Conservation (phyloP, 208 protist species). For the Tritrichomonas musculus region DNA sequence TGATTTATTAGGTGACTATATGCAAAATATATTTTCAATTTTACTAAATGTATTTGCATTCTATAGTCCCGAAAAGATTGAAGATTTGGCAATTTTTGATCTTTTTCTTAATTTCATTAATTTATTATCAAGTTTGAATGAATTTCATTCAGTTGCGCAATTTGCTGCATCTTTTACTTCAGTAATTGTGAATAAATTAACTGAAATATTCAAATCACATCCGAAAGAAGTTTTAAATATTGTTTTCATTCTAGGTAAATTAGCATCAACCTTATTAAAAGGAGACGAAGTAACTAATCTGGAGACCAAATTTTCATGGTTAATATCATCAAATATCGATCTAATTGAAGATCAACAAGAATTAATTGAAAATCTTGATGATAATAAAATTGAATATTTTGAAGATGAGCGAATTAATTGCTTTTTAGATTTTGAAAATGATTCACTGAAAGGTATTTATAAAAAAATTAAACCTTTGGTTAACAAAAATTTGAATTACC, state of each 20-base stretch:
- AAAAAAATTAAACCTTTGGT: constrained; percentile 3
- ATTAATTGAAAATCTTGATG: neutral
- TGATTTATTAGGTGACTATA: neutral
- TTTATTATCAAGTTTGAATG: neutral
- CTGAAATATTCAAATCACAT: neutral
- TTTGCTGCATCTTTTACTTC: neutral
- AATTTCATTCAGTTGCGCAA: neutral
- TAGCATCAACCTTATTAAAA: neutral
- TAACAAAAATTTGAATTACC: neutral
- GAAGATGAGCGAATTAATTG: neutral
- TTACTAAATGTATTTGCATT: neutral
- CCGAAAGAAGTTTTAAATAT: neutral
- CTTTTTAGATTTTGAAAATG: neutral
- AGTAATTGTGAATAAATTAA: neutral
- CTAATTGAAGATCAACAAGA: neutral
- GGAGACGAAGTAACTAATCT: neutral
- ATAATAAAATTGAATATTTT: neutral
- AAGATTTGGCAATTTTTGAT: neutral
- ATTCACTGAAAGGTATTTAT: neutral
- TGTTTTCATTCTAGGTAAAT: neutral
- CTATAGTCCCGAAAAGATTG: neutral
- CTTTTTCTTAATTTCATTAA: neutral
- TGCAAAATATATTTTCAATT: neutral
- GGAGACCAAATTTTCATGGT: neutral
- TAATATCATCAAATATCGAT: neutral